These are phyloP conservation scores for Syzygium aqueum DNA, from an alignment of 345 rosid genomes.

Conservation along the genomic window DNA sequence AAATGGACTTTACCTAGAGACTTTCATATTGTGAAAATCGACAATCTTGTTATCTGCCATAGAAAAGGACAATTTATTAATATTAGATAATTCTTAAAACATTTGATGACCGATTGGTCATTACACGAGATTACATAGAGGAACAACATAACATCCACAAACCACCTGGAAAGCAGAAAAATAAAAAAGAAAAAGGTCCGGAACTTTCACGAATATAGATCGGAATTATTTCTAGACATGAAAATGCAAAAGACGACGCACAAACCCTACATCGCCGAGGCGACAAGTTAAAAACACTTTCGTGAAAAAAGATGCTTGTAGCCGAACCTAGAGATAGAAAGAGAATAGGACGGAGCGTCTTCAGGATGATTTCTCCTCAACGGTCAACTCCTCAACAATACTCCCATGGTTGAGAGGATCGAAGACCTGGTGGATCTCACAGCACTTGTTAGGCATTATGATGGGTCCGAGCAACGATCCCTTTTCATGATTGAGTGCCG, in stretches of 20 bases:
- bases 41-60: neutral
- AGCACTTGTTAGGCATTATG: slow-evolving; percentile 47
- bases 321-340: neutral
- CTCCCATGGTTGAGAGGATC: slow-evolving; percentile 47
- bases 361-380: slow-evolving; percentile 27
- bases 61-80: neutral
- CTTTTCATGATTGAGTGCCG: neutral
- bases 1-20: neutral
- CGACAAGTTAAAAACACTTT: neutral
- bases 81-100: neutral
- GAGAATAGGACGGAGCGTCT: neutral
- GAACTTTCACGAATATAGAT: neutral
- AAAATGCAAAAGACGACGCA: neutral
- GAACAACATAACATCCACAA: neutral
- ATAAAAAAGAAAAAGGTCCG: neutral
- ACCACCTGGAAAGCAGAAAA: neutral
- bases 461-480: neutral
- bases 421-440: slow-evolving; percentile 39
- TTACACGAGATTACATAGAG: neutral
- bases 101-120: neutral
- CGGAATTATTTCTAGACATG: neutral
- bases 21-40: neutral
- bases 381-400: slow-evolving; percentile 54
- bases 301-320: neutral
- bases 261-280: neutral